Evolutionary conservation across 352 stramenopile genomes (phyloP), one percentile per base, ranked within the genome.

Genomic region (Proteromonas lacertae): DNA sequence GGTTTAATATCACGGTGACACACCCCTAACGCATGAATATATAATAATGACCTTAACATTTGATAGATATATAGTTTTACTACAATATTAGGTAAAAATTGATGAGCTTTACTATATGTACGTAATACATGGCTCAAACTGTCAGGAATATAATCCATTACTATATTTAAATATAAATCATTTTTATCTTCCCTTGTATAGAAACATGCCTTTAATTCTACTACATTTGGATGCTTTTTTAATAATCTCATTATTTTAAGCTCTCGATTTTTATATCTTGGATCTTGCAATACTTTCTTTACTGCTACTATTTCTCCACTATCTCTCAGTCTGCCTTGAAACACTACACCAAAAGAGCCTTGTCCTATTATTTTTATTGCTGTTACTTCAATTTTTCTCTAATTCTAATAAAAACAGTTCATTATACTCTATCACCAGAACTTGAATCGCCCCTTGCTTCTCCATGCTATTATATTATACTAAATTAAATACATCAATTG

Each of bases 1-100:
- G 87, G 87, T 58, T 98, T 98, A 49, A 98, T 96, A 52, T 98
- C 87, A 25, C 50, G 33, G 52, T 98, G 84, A 50, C 83, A 96
- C 41, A 98, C 93, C 25, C 81, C 84, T 22, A 78, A 66, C 4
- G 65, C 65, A 50, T 98, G 87, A 46, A 96, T 94, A 57, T 95
- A 92, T 12, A 74, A 77, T 32, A 98, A 54, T 13, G 82, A 70
- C 32, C 84, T 65, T 36, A 70, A 92, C 28, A 96, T 80, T 60
- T 99, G 87, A 57, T 96, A 99, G 28, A 95, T 81, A 60, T 96
- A 97, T n/a, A 99, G 59, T 60, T 94, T 93, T 29, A 96, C 81
- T 39, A 89, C 80, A 32, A 92, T 53, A 25, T 92, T 55, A 24
- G 84, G 83, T 52, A 96, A 76, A 40, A 80, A 65, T 46, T 91